Conservation (phyloP, 2,329 filamentous ascomycete genomes). For the Trichoderma sp. region DNA sequence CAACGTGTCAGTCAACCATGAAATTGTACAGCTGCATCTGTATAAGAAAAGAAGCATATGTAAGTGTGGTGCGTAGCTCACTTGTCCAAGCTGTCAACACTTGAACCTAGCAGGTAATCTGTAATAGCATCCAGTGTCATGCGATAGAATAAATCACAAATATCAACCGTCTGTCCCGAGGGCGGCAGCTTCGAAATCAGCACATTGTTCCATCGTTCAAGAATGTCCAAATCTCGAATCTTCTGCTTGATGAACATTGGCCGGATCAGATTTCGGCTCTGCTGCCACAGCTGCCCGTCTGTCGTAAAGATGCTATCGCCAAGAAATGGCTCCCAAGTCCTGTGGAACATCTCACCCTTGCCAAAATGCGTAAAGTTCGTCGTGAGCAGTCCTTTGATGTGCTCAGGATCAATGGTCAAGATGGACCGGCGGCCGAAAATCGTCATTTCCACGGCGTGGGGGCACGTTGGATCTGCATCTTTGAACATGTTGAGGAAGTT, state of each 20-base stretch:
- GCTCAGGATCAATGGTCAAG: conserved; percentile 80
- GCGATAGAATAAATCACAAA: conserved; percentile 76
- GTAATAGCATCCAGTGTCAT: conserved; percentile 82
- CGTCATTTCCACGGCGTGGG: conserved; percentile 49
- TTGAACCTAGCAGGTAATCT: conserved; percentile 73
- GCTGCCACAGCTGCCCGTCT: conserved; percentile 76
- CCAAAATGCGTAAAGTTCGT: conserved; percentile 83
- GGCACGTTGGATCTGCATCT: background rate
- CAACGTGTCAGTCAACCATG: background rate
- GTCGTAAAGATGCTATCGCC: conserved; percentile 76
- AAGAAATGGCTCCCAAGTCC: conserved; percentile 72
- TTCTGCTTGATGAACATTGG: conserved; percentile 86
- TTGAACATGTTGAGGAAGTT: conserved; percentile 21
- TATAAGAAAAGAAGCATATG: background rate
- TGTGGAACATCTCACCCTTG: conserved; percentile 73
- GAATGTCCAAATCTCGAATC: conserved; percentile 75
- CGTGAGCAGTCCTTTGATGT: conserved; percentile 87
- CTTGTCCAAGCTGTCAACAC: conserved; percentile 21
- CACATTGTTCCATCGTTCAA: conserved; percentile 50
- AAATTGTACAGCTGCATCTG: too few species aligned
- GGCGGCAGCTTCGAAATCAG: conserved; percentile 23
- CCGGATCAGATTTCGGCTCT: conserved; percentile 72
- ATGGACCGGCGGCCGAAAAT: conserved; percentile 59
- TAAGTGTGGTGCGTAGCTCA: background rate
- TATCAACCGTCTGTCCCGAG: conserved; percentile 61